Evolutionary conservation across 179 eudicot species (phyloP).

Genomic region (Gypsophila paniculata): DNA sequence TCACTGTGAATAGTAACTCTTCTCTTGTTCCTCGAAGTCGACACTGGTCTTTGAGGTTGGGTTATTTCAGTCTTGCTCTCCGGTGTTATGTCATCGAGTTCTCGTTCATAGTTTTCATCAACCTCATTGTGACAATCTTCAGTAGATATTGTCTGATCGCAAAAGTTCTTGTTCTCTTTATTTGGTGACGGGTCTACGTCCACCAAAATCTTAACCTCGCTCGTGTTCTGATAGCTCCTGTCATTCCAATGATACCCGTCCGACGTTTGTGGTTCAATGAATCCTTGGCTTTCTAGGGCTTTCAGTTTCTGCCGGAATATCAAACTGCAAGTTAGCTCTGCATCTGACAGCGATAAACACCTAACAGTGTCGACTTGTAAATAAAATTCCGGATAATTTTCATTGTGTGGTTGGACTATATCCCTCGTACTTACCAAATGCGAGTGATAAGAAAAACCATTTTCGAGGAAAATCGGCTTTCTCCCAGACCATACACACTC

Average conservation of each 20-base stretch:
- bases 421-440: too few relatives aligned
- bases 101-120: conserved; percentile 21
- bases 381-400: too few relatives aligned
- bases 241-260: conserved; percentile 25
- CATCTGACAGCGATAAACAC: conserved; percentile 7
- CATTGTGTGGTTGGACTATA: too few relatives aligned
- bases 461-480: too few relatives aligned
- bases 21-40: conserved; percentile 27
- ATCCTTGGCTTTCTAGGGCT: conserved; percentile 39
- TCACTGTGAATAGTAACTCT: conserved; percentile 75
- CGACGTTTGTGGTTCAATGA: conserved; percentile 23
- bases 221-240: conserved; percentile 52
- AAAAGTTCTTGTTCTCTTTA: conserved; percentile 31
- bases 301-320: conserved; percentile 49
- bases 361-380: neutral
- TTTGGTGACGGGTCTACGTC: conserved; percentile 38
- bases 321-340: neutral
- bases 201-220: conserved; percentile 39
- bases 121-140: conserved; percentile 34
- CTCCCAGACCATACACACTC: too few relatives aligned
- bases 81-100: conserved; percentile 8
- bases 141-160: conserved; percentile 24
- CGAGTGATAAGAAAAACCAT: too few relatives aligned
- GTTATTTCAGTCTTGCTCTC: conserved; percentile 20
- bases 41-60: conserved; percentile 20